phyloP scores from a whole-genome alignment of 139 green algal genomes.

The Haematococcus lacustris region DNA sequence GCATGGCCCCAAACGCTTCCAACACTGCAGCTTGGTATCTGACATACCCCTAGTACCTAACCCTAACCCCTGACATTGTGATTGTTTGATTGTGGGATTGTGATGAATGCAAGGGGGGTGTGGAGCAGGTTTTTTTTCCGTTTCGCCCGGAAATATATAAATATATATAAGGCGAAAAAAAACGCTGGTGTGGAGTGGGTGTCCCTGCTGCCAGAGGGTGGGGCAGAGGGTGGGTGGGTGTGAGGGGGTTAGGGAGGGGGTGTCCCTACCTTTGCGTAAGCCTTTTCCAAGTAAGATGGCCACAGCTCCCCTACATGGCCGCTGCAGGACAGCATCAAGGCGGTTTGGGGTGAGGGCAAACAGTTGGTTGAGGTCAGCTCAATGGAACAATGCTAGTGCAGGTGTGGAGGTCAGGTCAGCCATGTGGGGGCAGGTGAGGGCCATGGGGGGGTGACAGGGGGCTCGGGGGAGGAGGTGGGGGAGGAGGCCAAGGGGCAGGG shows the following conservation, averaged over 20 bases:
- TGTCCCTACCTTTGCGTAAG: conserved; percentile 45
- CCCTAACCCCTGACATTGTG: no score
- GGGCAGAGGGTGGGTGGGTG: background rate
- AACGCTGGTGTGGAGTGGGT: background rate
- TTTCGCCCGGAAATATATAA: background rate
- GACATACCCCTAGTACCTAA: no score
- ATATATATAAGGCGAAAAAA: background rate
- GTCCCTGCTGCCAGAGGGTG: background rate
- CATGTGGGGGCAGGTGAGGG: background rate
- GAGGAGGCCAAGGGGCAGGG: no score
- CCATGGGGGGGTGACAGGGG: no score
- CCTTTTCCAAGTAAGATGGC: conserved; percentile 50
- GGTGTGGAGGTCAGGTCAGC: no score
- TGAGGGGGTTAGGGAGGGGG: background rate
- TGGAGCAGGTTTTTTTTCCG: background rate
- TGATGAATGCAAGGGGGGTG: no score
- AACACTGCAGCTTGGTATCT: no score
- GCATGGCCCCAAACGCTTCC: no score
- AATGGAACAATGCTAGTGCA: no score
- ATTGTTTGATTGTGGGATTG: no score
- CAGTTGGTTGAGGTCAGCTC: no score
- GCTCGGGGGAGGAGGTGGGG: no score
- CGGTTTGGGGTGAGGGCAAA: background rate
- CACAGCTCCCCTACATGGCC: conserved; percentile 47
- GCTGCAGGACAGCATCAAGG: conserved; percentile 17